These are phyloP conservation scores for Delphinella strobiligena DNA, from an alignment of 2,329 filamentous ascomycete genomes.

Conservation along the genomic window DNA sequence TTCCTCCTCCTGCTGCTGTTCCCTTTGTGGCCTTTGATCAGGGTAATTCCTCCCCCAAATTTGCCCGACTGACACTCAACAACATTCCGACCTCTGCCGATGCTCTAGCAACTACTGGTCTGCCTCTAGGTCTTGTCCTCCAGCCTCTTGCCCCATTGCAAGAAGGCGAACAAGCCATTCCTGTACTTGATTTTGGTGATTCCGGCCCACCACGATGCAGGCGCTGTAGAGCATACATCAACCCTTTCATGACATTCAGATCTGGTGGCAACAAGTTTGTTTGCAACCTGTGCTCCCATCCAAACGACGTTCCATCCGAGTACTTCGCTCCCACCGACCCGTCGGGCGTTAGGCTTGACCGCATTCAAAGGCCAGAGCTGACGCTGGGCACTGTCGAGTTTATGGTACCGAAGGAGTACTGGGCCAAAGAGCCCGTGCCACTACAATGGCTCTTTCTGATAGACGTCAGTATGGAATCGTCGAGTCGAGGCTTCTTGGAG, in stretches of 20 bases:
- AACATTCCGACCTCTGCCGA: slow-evolving; percentile 79
- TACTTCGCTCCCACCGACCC: slow-evolving; percentile 90
- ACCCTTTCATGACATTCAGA: slow-evolving; percentile 97
- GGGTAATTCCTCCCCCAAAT: slow-evolving; percentile 92
- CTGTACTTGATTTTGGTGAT: slow-evolving; percentile 91
- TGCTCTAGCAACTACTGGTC: slow-evolving; percentile 62
- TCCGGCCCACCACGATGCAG: slow-evolving; percentile 79
- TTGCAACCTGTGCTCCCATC: slow-evolving; percentile 95
- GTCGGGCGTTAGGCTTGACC: slow-evolving; percentile 74
- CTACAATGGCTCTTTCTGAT: slow-evolving; percentile 83
- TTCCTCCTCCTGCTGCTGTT: slow-evolving; percentile 76
- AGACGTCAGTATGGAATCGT: slow-evolving; percentile 83
- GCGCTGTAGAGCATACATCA: slow-evolving; percentile 91
- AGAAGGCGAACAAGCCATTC: slow-evolving; percentile 74
- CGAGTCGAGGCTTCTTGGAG: slow-evolving; percentile 81
- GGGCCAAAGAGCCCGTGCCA: slow-evolving; percentile 85
- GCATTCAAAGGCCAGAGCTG: slow-evolving; percentile 79
- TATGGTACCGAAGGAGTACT: slow-evolving; percentile 95
- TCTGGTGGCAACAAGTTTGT: slow-evolving; percentile 92
- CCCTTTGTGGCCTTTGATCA: slow-evolving; percentile 94
- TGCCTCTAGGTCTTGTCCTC: slow-evolving; percentile 77
- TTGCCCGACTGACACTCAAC: slow-evolving; percentile 81
- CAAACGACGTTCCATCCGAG: slow-evolving; percentile 83
- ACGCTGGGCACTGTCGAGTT: slow-evolving; percentile 91
- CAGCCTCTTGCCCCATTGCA: slow-evolving; percentile 79